Evolutionary conservation across 176 grass and related monocot genomes (phyloP).

Genomic region (Triticum aestivum): IWGSC_CS_RefSeq_v2.1 NC_057805.1:405355337-405355836

Average conservation of each 20-base stretch:
- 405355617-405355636: no score
- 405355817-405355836: not conserved
- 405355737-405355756: not conserved
- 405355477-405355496: not conserved
- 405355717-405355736: not conserved
- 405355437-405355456: not conserved
- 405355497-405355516: not conserved
- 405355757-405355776: not conserved
- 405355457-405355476: not conserved
- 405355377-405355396: not conserved
- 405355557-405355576: not conserved
- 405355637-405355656: not conserved
- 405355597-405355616: not conserved
- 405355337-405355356: not conserved
- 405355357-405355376: not conserved
- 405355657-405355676: not conserved
- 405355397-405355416: not conserved
- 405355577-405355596: not conserved
- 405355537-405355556: not conserved
- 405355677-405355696: not conserved
- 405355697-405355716: not conserved
- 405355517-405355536: not conserved
- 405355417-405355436: not conserved
- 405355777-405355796: not conserved
- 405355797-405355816: not conserved